phyloP scores from a whole-genome alignment of 306 rosid genomes.

The Cucumis melo region DNA sequence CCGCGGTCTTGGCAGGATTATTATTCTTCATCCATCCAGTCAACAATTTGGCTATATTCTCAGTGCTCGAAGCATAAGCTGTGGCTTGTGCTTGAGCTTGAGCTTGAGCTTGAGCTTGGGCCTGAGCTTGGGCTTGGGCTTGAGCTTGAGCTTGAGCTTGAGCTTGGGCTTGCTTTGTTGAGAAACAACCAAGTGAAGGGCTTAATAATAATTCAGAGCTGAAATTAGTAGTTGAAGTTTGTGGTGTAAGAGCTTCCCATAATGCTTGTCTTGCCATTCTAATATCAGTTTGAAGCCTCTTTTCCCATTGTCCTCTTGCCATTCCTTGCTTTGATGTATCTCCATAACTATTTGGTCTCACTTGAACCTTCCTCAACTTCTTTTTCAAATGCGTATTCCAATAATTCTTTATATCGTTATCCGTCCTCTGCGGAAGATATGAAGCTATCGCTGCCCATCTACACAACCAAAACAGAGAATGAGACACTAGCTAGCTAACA shows the following conservation, averaged over 20 bases:
- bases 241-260: constrained; percentile 39
- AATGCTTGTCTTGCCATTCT: constrained; percentile 50
- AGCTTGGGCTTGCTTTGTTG: neutral
- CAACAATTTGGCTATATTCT: constrained; percentile 35
- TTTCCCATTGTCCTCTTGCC: constrained; percentile 66
- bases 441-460: constrained; percentile 82
- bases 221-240: constrained; percentile 7
- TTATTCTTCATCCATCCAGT: constrained; percentile 33
- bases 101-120: neutral
- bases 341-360: constrained; percentile 3
- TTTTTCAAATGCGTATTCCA: constrained; percentile 68
- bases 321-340: constrained; percentile 12
- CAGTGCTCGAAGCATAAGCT: constrained; percentile 40
- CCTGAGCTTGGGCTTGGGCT: neutral
- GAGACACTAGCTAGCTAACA: neutral
- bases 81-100: neutral
- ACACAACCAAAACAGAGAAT: neutral
- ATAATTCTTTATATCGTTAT: constrained; percentile 54
- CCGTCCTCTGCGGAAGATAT: constrained; percentile 64
- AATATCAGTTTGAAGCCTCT: constrained; percentile 58
- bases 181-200: neutral
- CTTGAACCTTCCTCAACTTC: constrained; percentile 40
- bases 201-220: neutral
- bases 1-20: constrained; percentile 20
- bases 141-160: neutral